A percentile compares a stretch with the other conserved stretches of the same genome.
Conservation (phyloP, 169 alveolate genomes). For the Eimeria nieschulzi region DNA sequence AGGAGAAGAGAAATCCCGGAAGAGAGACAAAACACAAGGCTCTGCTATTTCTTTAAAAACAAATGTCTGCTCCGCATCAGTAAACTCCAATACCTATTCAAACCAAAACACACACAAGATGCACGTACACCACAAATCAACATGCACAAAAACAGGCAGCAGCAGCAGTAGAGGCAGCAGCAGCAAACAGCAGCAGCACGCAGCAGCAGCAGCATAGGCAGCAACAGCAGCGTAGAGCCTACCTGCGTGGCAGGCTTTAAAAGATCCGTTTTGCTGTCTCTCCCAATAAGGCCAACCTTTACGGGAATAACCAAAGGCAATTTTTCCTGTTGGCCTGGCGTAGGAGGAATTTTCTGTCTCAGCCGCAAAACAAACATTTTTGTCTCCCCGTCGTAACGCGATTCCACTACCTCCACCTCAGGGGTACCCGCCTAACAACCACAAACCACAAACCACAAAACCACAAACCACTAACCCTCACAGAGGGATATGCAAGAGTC, state of each 20-base stretch:
- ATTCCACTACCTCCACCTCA: constrained; percentile 73
- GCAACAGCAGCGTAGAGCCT: too few species aligned
- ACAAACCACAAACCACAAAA: not conserved
- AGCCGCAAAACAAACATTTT: constrained; percentile 82
- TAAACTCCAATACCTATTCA: constrained; percentile 30
- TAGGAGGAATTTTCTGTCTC: constrained; percentile 88
- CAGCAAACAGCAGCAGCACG: not conserved
- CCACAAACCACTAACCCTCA: too few species aligned
- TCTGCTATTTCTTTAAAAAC: not conserved
- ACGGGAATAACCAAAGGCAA: constrained; percentile 92
- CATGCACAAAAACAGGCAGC: not conserved
- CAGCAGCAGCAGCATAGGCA: too few species aligned
- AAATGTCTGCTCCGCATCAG: constrained; percentile 11
- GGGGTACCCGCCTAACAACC: constrained; percentile 82
- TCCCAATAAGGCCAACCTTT: constrained; percentile 87
- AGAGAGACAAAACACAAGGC: constrained; percentile 27
- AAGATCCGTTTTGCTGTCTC: constrained; percentile 80
- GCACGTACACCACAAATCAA: not conserved
- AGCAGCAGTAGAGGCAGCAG: not conserved
- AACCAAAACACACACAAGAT: not conserved
- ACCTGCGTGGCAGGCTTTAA: constrained; percentile 24
- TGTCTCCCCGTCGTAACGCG: constrained; percentile 78
- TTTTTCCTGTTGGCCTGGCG: constrained; percentile 89
- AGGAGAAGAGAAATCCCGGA: constrained; percentile 92
- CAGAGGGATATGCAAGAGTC: too few species aligned